A percentile compares a stretch with the other conserved stretches of the same genome.
Evolutionary conservation across 129 eudicot species (phyloP).

Genomic region (Kitagawia praeruptora): DNA sequence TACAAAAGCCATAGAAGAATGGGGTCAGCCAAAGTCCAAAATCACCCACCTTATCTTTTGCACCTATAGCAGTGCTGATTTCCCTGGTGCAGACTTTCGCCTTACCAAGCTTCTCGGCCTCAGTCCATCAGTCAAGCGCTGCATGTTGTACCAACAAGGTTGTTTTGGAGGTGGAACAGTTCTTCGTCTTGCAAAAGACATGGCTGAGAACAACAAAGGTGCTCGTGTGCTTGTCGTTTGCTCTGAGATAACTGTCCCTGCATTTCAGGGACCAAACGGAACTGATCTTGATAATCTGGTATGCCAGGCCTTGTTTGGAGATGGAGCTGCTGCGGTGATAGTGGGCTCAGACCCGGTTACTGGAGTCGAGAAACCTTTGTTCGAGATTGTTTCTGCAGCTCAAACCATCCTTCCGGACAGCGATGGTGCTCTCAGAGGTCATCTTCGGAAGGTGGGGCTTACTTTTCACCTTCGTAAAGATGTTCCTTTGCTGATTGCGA

Average conservation of each 20-base stretch:
- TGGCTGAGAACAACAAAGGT: constrained; percentile 54
- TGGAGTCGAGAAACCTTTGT: constrained; percentile 33
- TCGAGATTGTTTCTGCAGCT: constrained; percentile 36
- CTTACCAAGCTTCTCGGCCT: constrained; percentile 57
- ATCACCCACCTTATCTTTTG: constrained; percentile 48
- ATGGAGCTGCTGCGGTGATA: constrained; percentile 43
- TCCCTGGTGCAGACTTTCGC: constrained; percentile 56
- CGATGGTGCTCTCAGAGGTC: constrained; percentile 40
- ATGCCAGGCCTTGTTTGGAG: constrained; percentile 61
- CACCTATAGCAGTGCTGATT: constrained; percentile 39
- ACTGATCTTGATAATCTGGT: constrained; percentile 53
- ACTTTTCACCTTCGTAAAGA: constrained; percentile 34
- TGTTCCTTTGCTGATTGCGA: constrained; percentile 40
- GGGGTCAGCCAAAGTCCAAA: constrained; percentile 44
- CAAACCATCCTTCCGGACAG: constrained; percentile 49
- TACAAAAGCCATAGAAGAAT: constrained; percentile 36
- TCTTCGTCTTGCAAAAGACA: constrained; percentile 45
- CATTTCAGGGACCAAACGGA: constrained; percentile 48
- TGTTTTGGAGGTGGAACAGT: constrained; percentile 57
- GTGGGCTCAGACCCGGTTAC: constrained; percentile 37
- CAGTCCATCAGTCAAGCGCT: constrained; percentile 43
- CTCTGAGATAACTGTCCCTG: constrained; percentile 41
- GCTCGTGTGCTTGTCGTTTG: constrained; percentile 48
- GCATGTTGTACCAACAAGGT: constrained; percentile 60
- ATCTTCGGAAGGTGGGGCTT: constrained; percentile 38